phyloP scores from a whole-genome alignment of 202 grass and related monocot species.

The Eragrostis tef region DNA sequence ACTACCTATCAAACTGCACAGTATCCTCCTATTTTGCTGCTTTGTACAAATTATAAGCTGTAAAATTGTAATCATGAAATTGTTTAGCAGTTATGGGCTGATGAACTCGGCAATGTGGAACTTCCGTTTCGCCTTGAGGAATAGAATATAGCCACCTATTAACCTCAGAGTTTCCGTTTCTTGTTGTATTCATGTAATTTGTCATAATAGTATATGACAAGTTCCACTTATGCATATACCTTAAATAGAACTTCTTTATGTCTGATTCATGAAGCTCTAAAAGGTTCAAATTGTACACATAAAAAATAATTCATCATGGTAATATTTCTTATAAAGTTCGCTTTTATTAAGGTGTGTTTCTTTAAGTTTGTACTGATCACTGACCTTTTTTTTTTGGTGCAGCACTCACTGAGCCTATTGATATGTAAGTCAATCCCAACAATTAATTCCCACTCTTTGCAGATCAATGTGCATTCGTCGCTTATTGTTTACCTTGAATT shows the following conservation, averaged over 20 bases:
- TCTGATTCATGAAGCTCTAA: not conserved
- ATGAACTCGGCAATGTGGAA: not conserved
- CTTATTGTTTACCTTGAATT: not conserved
- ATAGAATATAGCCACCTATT: conserved; percentile 1
- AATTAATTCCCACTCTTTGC: conserved; percentile 2
- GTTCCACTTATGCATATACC: not conserved
- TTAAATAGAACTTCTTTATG: not conserved
- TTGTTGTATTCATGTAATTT: not conserved
- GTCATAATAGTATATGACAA: not conserved
- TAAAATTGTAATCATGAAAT: not conserved
- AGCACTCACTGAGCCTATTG: conserved; percentile 76
- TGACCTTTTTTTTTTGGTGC: conserved; percentile 44
- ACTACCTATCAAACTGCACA: conserved; percentile 2
- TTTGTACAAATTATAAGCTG: not conserved
- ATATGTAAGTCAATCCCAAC: conserved; percentile 55
- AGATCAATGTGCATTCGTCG: not conserved
- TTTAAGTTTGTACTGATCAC: conserved; percentile 27
- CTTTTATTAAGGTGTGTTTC: not conserved
- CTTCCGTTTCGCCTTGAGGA: not conserved
- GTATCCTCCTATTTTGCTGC: not conserved
- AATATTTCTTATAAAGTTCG: not conserved
- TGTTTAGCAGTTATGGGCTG: not conserved
- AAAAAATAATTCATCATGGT: not conserved
- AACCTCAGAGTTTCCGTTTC: not conserved
- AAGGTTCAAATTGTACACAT: not conserved